Evolutionary conservation across 805 yeast genomes (phyloP).

Genomic region (Debaryomyces hansenii): DNA sequence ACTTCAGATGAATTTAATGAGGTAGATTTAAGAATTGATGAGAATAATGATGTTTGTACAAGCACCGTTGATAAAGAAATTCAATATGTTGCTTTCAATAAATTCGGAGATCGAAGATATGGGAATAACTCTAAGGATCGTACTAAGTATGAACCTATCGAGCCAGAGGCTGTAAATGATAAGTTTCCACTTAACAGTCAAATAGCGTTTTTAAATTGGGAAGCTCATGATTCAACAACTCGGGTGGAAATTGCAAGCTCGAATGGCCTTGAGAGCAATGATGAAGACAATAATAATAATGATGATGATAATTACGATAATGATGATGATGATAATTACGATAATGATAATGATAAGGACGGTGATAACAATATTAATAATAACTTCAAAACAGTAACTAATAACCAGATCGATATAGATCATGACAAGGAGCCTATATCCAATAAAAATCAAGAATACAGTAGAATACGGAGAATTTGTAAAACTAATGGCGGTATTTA

Average conservation of each 20-base stretch:
- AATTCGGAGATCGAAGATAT: constrained; percentile 12
- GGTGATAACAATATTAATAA: neutral
- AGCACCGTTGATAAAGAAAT: constrained; percentile 2
- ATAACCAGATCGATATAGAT: too few relatives aligned
- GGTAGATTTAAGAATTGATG: constrained; percentile 2
- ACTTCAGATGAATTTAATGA: constrained; percentile 6
- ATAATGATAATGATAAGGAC: neutral
- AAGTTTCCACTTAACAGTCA: constrained; percentile 25
- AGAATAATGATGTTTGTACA: neutral
- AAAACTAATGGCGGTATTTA: constrained; percentile 10
- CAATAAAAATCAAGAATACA: neutral
- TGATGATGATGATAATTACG: constrained; percentile 1
- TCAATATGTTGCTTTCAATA: constrained; percentile 11
- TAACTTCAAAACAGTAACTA: too few relatives aligned
- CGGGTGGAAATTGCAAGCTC: constrained; percentile 7
- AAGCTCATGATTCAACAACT: constrained; percentile 20
- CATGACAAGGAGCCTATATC: neutral
- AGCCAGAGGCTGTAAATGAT: neutral
- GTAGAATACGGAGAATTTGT: neutral
- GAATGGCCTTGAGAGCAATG: neutral
- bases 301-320: neutral
- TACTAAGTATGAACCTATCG: neutral
- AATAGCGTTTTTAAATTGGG: constrained; percentile 32
- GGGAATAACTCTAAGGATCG: constrained; percentile 10
- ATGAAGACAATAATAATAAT: neutral